Conservation (phyloP, 2,329 filamentous ascomycete species). For the Sarocladiaceae sp. region DNA sequence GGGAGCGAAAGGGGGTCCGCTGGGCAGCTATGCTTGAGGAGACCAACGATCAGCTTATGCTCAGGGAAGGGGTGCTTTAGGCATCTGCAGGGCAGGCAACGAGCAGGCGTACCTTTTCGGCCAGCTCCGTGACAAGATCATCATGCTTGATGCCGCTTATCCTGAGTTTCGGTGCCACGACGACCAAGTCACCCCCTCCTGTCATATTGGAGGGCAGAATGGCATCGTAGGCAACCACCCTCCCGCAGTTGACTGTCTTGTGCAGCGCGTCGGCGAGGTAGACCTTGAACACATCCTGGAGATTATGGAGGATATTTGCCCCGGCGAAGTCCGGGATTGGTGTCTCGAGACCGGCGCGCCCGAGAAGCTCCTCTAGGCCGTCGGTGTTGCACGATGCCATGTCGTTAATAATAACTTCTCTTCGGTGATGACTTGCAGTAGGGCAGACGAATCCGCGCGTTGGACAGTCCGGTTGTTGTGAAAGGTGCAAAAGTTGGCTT, state of each 20-base stretch:
- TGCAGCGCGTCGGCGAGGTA: slow-evolving; percentile 18
- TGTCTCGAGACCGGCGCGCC: slow-evolving; percentile 16
- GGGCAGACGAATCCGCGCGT: too few relatives aligned
- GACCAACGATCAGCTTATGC: background rate
- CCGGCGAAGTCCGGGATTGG: slow-evolving; percentile 17
- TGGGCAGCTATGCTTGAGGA: slow-evolving; percentile 15
- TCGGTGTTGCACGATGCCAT: slow-evolving; percentile 19
- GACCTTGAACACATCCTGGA: slow-evolving; percentile 19
- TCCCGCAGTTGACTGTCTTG: slow-evolving; percentile 17
- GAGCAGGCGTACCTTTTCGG: slow-evolving; percentile 15
- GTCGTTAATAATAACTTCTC: too few relatives aligned
- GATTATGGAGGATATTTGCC: slow-evolving; percentile 18
- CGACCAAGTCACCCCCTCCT: slow-evolving; percentile 18
- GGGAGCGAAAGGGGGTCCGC: slow-evolving; percentile 16
- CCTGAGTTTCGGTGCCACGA: slow-evolving; percentile 20
- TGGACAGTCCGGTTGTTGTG: too few relatives aligned
- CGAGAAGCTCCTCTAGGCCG: slow-evolving; percentile 16
- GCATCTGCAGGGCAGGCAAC: background rate
- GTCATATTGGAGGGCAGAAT: slow-evolving; percentile 21
- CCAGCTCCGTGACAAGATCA: slow-evolving; percentile 17
- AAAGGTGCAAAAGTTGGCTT: too few relatives aligned
- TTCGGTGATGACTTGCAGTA: too few relatives aligned
- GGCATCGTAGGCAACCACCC: slow-evolving; percentile 18
- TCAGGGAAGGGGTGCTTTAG: background rate
- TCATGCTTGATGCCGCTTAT: slow-evolving; percentile 12